These are phyloP conservation scores for Annona squamosa DNA, from an alignment of 164 flowering plant species.

Conservation along the genomic window DNA sequence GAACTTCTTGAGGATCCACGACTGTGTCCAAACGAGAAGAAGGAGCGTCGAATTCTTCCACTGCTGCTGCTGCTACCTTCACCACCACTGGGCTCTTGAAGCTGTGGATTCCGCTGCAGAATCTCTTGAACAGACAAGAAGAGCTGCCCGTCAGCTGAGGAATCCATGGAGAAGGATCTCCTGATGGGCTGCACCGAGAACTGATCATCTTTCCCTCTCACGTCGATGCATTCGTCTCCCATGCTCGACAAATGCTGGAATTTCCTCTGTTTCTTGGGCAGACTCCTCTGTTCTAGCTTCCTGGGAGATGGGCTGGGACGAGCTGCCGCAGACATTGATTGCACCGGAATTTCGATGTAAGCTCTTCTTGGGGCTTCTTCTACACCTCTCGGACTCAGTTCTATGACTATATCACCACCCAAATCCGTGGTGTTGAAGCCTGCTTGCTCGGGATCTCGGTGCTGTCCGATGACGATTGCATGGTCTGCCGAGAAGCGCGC, in stretches of 20 bases:
- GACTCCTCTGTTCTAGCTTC: constrained; percentile 29
- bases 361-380: constrained; percentile 20
- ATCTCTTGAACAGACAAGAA: constrained; percentile 59
- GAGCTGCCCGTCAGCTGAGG: constrained; percentile 57
- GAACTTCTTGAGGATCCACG: constrained; percentile 53
- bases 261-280: constrained; percentile 30
- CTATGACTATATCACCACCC: constrained; percentile 61
- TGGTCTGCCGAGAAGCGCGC: constrained; percentile 22
- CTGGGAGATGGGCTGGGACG: constrained; percentile 27
- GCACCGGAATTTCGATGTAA: constrained; percentile 21
- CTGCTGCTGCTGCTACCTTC: constrained; percentile 33
- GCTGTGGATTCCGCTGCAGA: constrained; percentile 29
- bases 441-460: constrained; percentile 29
- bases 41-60: constrained; percentile 43
- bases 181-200: constrained; percentile 62
- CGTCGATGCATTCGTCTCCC: constrained; percentile 82
- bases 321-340: constrained; percentile 9
- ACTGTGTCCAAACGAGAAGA: constrained; percentile 70
- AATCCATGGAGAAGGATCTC: constrained; percentile 89
- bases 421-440: constrained; percentile 19
- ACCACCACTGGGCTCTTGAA: constrained; percentile 26
- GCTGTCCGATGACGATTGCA: constrained; percentile 29
- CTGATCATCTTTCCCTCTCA: constrained; percentile 50
- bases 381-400: constrained; percentile 27
- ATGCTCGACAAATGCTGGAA: constrained; percentile 46